Evolutionary conservation across 306 rosid genomes (phyloP), one percentile per base, ranked within the genome.

Genomic region (Lathyrus tuberosus): DNA sequence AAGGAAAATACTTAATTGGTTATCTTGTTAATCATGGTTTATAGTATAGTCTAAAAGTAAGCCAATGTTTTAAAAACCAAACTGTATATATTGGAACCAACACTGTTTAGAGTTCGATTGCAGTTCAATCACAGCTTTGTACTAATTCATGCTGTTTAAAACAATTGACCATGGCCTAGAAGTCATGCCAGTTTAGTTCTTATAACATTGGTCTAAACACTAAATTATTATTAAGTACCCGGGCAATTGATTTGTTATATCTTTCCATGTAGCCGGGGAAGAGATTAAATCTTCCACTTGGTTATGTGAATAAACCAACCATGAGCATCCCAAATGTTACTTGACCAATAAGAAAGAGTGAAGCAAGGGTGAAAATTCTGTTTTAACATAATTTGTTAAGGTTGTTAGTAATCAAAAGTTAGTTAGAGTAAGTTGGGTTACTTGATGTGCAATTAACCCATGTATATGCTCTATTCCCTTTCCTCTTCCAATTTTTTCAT

Each of bases 201-300:
- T 10, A 20, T 10, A 53, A 53, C 4, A 53, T 2, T 10, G 60
- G 15, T 37, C 5, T 10, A 47, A 67, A 35, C 11, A 53, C 5
- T 24, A 56, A 72, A 22, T 43, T 62, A 46, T 40, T 40, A 17
- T 10, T 35, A 35, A 81, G 15, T 87, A 94, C 98, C 92, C 77
- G 87, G 37, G 98, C 66, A 58, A 65, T 2, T 11, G 97, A 90
- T 83, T 80, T 59, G 77, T 85, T 85, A 72, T 90, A 90, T 94
- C 96, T 88, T 72, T 88, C 96, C 96, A 90, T 94, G 87, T 82
- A 90, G 58, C 88, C 85, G n/a, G n/a, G n/a, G n/a, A n/a, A n/a
- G n/a, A n/a, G n/a, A n/a, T n/a, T n/a, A n/a, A n/a, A n/a, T n/a
- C n/a, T n/a, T n/a, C n/a, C n/a, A n/a, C n/a, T n/a, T n/a, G n/a